Evolutionary conservation across 2,329 filamentous ascomycete genomes (phyloP), one percentile per base, ranked within the genome.

Genomic region (Penicillium sp.): DNA sequence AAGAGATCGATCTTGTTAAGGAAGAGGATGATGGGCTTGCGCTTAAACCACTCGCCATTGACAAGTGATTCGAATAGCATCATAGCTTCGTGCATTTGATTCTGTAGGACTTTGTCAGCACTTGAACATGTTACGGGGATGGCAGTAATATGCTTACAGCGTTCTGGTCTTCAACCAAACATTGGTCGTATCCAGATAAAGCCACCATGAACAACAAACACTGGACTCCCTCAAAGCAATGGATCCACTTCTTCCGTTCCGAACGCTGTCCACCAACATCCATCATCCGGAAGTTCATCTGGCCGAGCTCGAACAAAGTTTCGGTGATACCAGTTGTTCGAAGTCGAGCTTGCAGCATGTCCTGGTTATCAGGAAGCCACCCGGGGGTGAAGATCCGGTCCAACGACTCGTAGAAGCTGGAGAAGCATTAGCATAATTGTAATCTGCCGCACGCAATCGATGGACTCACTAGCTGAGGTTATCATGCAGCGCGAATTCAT

Each of bases 211-310:
- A 98, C 42, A 98, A 81, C 53, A 98, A 82, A 66, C 91, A 93
- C 70, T 95, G 92, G 61, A 96, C 92, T 63, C 95, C 95, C 74
- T 96, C 92, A 72, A 96, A 96, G 72, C 92, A 95, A 75, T 96
- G 92, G 62, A 96, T 96, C 92, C 92, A 96, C 81, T 96, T 96
- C 84, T 96, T 96, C 61, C 92, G 89, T 77, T 96, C 92, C 27
- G 92, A 96, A 67, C 92, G 84, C 74, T 96, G 92, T 57, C 92
- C 92, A 73, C 92, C 92, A 47, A 96, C 92, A 70, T 96, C 92
- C 76, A 96, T 96, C 92, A 98, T 97, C 69, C 92, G 89, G 78
- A 97, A 97, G 62, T 92, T 96, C 68, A 97, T 84, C 70, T 93
- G 89, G 60, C 92, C 92, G 14, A 96, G 84, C 74, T 96, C 92